These are phyloP conservation scores for Aspergillus tanneri DNA, from an alignment of 2,329 filamentous ascomycete genomes.

Conservation along the genomic window DNA sequence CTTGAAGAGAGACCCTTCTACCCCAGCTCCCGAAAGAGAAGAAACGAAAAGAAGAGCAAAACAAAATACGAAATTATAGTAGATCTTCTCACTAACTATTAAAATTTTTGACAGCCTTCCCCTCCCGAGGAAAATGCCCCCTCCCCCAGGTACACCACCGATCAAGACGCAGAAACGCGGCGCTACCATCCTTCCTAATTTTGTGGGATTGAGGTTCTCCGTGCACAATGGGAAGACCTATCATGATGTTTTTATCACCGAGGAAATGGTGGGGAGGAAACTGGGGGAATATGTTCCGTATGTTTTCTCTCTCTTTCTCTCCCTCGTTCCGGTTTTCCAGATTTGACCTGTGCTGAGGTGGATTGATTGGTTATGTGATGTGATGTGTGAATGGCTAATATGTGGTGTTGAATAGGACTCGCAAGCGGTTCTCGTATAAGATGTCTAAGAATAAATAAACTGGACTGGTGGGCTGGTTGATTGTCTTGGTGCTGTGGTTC, in stretches of 20 bases:
- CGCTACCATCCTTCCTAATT: slow-evolving; percentile 87
- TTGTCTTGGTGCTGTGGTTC: background rate
- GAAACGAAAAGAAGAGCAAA: background rate
- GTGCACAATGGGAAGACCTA: slow-evolving; percentile 91
- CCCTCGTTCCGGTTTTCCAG: background rate
- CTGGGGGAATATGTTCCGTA: slow-evolving; percentile 89
- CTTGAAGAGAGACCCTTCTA: no score
- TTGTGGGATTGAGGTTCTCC: slow-evolving; percentile 85
- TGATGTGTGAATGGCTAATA: background rate
- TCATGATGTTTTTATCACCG: slow-evolving; percentile 76
- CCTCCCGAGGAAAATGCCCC: slow-evolving; percentile 43
- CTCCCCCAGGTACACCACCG: slow-evolving; percentile 65
- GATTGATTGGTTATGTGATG: no score
- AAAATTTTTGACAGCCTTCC: slow-evolving; percentile 34
- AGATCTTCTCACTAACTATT: background rate
- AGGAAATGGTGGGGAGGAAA: slow-evolving; percentile 96
- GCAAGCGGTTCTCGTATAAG: slow-evolving; percentile 68
- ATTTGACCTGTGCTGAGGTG: background rate
- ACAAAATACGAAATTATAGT: background rate
- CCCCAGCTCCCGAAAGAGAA: background rate
- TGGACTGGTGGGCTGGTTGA: background rate
- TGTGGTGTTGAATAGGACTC: slow-evolving; percentile 52
- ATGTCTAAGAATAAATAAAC: slow-evolving; percentile 67
- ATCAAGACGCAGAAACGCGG: slow-evolving; percentile 84
- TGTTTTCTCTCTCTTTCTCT: slow-evolving; percentile 42